Evolutionary conservation across 169 alveolate genomes (phyloP), one percentile per base, ranked within the genome.

Genomic region (Plasmodium vivax): DNA sequence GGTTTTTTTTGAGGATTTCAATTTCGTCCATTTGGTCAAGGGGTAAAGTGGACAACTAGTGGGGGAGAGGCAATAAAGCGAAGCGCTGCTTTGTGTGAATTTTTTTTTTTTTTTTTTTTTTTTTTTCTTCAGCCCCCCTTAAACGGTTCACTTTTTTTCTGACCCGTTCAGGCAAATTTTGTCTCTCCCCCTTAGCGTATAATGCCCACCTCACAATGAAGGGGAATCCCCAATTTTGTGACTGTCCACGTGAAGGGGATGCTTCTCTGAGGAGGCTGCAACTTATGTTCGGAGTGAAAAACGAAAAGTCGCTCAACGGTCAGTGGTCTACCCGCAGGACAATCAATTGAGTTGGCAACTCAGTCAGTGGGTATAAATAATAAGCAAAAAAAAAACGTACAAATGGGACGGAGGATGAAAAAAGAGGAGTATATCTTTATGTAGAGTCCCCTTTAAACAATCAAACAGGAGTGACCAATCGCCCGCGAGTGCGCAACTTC

Each of bases 1-100:
- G 81, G 34, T 45, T 19, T 87, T 58, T 38, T 77, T 87, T 87
- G 30, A 87, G 83, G 27, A 56, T 41, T 58, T 87, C 94, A 68
- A 87, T 71, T 14, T 87, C 30, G 47, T 30, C 71, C 72, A 62
- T 19, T 73, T 68, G 12, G 56, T 43, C 54, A 12, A 84, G 23
- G n/a, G 14, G 36, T 36, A 82, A n/a, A 1, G 19, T 51, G 62
- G 16, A 16, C 32, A 1, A 51, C 68, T 51, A 30, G 19, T 30
- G 6, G 2, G 51, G 43, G 79, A 16, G 19, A 45, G 23, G 47
- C 3, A 51, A 51, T 51, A 51, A 51, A 51, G 14, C 62, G 62
- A 51, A 51, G 62, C 23, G 62, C 12, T 51, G 14, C 62, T 51
- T 51, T 51, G 8, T 51, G 62, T 12, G 62, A 51, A 14, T 51